Evolutionary conservation across 805 yeast genomes (phyloP), one percentile per base, ranked within the genome.

Genomic region (Metschnikowia cerradonensis): DNA sequence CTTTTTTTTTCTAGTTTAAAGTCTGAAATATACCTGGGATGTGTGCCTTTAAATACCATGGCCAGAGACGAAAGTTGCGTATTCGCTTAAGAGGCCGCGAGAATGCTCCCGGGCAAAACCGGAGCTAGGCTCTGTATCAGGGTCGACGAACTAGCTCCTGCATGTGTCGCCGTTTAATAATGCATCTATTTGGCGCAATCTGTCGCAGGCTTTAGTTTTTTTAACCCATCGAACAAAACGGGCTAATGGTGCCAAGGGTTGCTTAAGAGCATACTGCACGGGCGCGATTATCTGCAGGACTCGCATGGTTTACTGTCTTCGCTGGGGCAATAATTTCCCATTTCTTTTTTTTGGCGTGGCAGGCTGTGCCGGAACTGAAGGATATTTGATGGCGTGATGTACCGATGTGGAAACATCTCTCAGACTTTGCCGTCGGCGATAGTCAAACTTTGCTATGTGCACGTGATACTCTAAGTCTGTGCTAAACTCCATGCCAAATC

Each of bases 41-140:
- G 11, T 15, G 19, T 8, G 20, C 26, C 20, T 42, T 33, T 40
- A 40, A 26, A 40, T 40, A 14, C 20, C n/a, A 26, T 15, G 7
- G 31, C 31, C 44, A 33, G 22, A 20, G 19, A 40, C 38, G 26
- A 44, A 26, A 14, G 23, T 36, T 35, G 34, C 34, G 20, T 31
- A 45, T 37, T 20, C 48, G 30, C 48, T 45, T 45, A 45, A 10
- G n/a, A 15, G 37, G 37, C 31, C n/a, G 22, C 41, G 36, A 32
- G 39, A 20, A n/a, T 14, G n/a, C 35, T 42, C 35, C 35, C 48
- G 41, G 41, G 22, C 7, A 37, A 36, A 30, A 4, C 26, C 41
- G 41, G 41, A 15, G 15, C 23, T 11, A n/a, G 38, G 13, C 17
- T 10, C 15, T 3, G 14, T 8, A 31, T 14, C 11, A 8, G 11